A percentile compares a stretch with the other conserved stretches of the same genome.
Conservation (phyloP, 73 alveolate species). For the Paramecium tetraurelia region DNA sequence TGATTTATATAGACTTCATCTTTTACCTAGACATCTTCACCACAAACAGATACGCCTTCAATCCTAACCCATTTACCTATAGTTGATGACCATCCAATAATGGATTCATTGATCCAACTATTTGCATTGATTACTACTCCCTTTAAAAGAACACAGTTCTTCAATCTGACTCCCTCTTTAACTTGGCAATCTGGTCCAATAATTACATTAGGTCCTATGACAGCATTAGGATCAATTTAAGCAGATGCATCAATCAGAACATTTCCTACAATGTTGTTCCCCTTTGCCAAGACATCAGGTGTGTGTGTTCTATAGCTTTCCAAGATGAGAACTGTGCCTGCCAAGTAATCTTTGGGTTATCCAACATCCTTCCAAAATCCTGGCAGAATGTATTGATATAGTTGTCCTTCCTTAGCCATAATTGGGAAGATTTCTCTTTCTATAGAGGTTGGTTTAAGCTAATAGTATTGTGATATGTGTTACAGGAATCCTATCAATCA, state of each 20-base stretch:
- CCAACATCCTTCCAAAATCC: slow-evolving; percentile 99
- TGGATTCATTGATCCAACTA: slow-evolving; percentile 72
- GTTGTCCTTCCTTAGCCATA: slow-evolving; percentile 94
- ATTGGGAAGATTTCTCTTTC: slow-evolving; percentile 96
- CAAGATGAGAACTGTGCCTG: slow-evolving; percentile 73
- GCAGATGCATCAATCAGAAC: slow-evolving; percentile 76
- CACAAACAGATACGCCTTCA: slow-evolving; percentile 90
- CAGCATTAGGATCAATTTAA: slow-evolving; percentile 71
- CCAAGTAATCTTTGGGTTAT: slow-evolving; percentile 94
- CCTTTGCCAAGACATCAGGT: slow-evolving; percentile 12
- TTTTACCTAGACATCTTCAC: slow-evolving; percentile 92
- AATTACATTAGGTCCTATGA: slow-evolving; percentile 96
- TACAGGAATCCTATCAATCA: slow-evolving; percentile 87
- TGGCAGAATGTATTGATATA: slow-evolving; percentile 79
- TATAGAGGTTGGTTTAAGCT: slow-evolving; percentile 91
- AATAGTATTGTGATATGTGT: neutral
- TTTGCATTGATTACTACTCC: slow-evolving; percentile 67
- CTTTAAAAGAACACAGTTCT: slow-evolving; percentile 74
- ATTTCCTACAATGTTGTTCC: slow-evolving; percentile 59
- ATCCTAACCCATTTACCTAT: slow-evolving; percentile 88
- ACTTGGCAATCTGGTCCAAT: slow-evolving; percentile 94
- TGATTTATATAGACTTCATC: slow-evolving; percentile 89
- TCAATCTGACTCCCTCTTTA: slow-evolving; percentile 77
- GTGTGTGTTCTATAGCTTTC: neutral
- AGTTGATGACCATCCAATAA: slow-evolving; percentile 83